A percentile compares a stretch with the other conserved stretches of the same genome.
Evolutionary conservation across 306 rosid genomes (phyloP).

Genomic region (cucumber (Cucumis sativus)): DNA sequence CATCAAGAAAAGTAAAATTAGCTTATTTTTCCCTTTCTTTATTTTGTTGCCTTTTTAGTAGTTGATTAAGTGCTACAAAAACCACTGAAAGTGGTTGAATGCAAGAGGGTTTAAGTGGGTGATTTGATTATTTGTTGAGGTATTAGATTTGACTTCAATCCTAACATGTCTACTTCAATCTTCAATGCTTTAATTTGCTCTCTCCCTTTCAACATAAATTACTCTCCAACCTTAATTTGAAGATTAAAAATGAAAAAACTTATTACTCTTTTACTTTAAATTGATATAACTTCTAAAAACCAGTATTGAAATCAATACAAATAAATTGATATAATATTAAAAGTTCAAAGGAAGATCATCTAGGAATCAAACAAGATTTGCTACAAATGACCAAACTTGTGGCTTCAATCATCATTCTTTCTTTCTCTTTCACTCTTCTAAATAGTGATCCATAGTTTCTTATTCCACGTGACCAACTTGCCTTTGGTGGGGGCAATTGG

Average conservation of each 20-base stretch:
- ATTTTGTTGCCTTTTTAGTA: neutral
- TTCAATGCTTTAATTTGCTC: no score
- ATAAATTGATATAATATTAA: no score
- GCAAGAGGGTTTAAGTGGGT: neutral
- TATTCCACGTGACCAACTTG: constrained; percentile 5
- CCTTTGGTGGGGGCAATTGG: neutral
- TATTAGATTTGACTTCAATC: neutral
- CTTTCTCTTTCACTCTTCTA: neutral
- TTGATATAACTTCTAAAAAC: neutral
- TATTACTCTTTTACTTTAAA: no score
- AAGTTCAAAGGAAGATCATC: neutral
- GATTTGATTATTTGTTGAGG: constrained; percentile 1
- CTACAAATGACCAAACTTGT: neutral
- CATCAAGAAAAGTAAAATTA: neutral
- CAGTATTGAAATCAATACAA: no score
- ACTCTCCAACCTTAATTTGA: neutral
- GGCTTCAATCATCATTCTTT: neutral
- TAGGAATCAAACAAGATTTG: constrained; percentile 3
- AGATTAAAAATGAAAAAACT: neutral
- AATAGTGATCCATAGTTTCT: neutral
- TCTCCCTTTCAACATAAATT: no score
- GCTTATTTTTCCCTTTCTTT: neutral
- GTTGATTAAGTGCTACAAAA: neutral
- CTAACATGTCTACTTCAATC: neutral
- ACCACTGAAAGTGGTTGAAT: neutral